Conservation (phyloP, 495 filamentous ascomycete species). For the Tuber melanosporum region DNA sequence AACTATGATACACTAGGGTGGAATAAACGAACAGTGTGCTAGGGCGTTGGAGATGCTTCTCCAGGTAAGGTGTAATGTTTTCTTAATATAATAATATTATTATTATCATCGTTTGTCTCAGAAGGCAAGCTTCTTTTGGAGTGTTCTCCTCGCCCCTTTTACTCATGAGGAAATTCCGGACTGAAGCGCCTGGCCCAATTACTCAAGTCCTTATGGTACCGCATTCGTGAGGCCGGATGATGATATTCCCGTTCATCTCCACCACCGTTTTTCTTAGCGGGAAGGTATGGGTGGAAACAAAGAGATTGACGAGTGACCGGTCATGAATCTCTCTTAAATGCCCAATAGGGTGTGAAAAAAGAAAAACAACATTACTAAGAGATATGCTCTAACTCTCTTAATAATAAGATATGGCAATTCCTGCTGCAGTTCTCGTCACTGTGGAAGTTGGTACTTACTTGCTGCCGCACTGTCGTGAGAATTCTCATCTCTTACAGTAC, state of each 20-base stretch:
- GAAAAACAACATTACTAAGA: background rate
- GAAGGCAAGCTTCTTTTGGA: too few species aligned
- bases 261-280: accelerated
- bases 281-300: background rate
- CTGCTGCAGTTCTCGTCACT: background rate
- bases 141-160: too few species aligned
- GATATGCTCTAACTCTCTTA: background rate
- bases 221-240: too few species aligned
- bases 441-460: background rate
- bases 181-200: too few species aligned
- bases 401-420: background rate
- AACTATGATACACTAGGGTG: too few species aligned
- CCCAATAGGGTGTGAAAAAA: too few species aligned
- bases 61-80: too few species aligned
- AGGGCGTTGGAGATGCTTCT: too few species aligned
- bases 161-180: background rate
- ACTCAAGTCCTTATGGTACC: too few species aligned
- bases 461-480: background rate
- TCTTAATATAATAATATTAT: too few species aligned
- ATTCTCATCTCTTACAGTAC: background rate
- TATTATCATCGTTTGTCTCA: too few species aligned
- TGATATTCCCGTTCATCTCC: background rate
- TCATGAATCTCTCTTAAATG: background rate
- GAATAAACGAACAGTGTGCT: too few species aligned
- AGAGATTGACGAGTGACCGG: background rate